Percentiles rank a stretch among this genome's conserved stretches.
These are phyloP conservation scores for Petrea volubilis DNA, from an alignment of 257 asterid species.

Conservation along the genomic window DNA sequence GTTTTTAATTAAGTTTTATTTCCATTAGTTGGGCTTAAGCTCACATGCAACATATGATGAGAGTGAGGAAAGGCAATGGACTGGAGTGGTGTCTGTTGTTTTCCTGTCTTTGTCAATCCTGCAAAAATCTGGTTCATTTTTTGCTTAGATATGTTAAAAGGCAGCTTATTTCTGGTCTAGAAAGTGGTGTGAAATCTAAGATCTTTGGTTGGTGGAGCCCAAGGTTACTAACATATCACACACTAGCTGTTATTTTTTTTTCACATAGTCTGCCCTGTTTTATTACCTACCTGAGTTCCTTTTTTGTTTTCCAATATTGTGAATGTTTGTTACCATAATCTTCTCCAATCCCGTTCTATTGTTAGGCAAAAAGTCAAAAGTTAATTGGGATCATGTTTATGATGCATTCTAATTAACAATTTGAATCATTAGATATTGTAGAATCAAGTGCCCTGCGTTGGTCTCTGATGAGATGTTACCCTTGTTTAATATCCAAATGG, in stretches of 20 bases:
- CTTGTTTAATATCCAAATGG: no score
- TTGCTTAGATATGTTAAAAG: background rate
- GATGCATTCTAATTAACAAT: no score
- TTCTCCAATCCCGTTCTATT: background rate
- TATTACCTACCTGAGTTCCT: background rate
- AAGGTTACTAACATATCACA: slow-evolving; percentile 3
- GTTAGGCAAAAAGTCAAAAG: background rate
- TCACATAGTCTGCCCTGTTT: background rate
- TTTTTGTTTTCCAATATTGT: background rate
- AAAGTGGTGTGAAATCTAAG: background rate
- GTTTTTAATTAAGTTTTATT: background rate
- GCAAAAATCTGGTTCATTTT: slow-evolving; percentile 14
- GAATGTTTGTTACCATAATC: background rate
- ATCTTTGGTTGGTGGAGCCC: slow-evolving; percentile 25
- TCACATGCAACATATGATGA: background rate
- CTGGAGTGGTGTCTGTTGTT: slow-evolving; percentile 15
- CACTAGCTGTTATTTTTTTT: background rate
- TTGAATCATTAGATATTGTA: background rate
- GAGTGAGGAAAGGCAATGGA: background rate
- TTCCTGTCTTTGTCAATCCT: slow-evolving; percentile 22
- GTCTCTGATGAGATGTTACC: no score
- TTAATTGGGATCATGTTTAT: no score
- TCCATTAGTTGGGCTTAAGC: background rate
- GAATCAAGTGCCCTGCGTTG: no score
- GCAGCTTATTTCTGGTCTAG: slow-evolving; percentile 1